phyloP scores from a whole-genome alignment of 2,329 filamentous ascomycete genomes.

The Colletotrichum sp. region DNA sequence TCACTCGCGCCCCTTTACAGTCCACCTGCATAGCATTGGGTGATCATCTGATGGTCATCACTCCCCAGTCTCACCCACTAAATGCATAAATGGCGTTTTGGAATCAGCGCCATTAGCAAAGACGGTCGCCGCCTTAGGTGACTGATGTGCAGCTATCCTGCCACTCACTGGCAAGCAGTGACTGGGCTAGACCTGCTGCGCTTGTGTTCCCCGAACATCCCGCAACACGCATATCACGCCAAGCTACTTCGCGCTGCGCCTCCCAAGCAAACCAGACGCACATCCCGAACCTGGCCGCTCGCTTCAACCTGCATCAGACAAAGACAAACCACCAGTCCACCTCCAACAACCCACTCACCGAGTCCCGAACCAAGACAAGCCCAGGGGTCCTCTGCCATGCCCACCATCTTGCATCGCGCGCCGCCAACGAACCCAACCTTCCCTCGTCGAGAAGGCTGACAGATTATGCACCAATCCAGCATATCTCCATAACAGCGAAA shows the following conservation, averaged over 20 bases:
- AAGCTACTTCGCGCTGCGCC: neutral
- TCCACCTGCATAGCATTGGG: neutral
- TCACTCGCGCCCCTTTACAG: neutral
- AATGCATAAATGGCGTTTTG: constrained; percentile 6
- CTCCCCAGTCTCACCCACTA: constrained; percentile 1
- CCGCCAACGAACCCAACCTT: constrained; percentile 17
- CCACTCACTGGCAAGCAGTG: neutral
- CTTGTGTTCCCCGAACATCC: neutral
- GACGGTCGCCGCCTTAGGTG: neutral
- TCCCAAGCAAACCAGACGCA: neutral
- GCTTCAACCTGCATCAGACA: neutral
- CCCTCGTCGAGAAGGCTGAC: constrained; percentile 23
- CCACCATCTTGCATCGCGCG: neutral
- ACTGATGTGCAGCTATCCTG: neutral
- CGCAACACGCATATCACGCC: constrained; percentile 8
- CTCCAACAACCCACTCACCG: neutral
- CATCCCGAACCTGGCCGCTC: neutral
- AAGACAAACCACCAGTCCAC: neutral
- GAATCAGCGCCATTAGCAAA: neutral
- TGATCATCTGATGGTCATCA: constrained; percentile 19
- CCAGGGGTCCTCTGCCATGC: neutral
- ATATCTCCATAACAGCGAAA: neutral
- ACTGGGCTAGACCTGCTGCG: neutral
- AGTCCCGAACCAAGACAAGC: constrained; percentile 1
- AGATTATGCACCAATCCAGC: constrained; percentile 11